phyloP scores from a whole-genome alignment of 176 grass and related monocot species.

The Paspalum notatum region DNA sequence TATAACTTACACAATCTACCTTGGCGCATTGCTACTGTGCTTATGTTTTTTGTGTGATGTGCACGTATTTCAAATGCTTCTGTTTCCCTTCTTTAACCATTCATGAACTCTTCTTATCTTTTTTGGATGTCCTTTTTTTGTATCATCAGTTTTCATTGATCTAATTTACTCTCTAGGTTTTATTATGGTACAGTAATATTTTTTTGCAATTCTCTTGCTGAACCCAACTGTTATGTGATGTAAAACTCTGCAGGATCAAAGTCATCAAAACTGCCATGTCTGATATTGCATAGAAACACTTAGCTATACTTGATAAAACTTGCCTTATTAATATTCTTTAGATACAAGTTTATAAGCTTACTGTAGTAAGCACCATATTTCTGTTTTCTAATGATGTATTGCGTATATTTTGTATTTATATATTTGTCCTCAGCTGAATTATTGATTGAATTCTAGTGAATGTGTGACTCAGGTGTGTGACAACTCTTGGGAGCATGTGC shows the following conservation, averaged over 20 bases:
- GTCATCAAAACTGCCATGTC: neutral
- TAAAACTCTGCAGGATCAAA: neutral
- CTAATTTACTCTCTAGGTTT: neutral
- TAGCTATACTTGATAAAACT: neutral
- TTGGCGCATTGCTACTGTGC: neutral
- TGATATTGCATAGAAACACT: neutral
- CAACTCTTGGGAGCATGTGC: constrained; percentile 76
- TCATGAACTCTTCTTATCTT: neutral
- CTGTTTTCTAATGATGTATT: constrained; percentile 8
- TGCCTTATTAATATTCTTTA: neutral
- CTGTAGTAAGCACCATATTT: constrained; percentile 5
- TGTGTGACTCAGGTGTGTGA: constrained; percentile 87
- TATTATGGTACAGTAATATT: neutral
- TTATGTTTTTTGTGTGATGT: neutral
- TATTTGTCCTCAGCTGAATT: constrained; percentile 55
- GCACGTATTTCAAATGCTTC: neutral
- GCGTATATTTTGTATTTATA: constrained; percentile 42
- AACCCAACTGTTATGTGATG: neutral
- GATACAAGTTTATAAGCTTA: neutral
- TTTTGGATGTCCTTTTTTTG: neutral
- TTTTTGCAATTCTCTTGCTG: neutral
- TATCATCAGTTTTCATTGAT: neutral
- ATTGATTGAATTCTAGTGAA: constrained; percentile 76
- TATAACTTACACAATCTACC: neutral
- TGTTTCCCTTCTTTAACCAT: neutral